Conservation (phyloP, 2,329 filamentous ascomycete species). For the Cladophialophora immunda region DNA sequence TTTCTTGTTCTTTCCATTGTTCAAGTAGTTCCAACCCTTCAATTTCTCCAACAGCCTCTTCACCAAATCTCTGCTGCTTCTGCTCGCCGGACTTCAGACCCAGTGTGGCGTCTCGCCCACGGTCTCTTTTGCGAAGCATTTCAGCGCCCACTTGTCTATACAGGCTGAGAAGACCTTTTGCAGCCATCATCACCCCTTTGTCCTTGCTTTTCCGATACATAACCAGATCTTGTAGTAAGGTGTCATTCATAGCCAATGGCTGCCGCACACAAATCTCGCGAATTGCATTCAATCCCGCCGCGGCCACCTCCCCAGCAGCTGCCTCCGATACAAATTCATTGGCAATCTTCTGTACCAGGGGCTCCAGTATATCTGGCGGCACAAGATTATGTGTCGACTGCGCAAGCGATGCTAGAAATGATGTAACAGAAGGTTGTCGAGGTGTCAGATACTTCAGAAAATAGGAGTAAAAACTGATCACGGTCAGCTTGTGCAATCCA, state of each 20-base stretch:
- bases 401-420: slow-evolving; percentile 89
- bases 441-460: slow-evolving; percentile 93
- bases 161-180: slow-evolving; percentile 86
- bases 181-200: slow-evolving; percentile 99
- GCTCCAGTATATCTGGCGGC: slow-evolving; percentile 90
- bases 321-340: slow-evolving; percentile 99
- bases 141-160: slow-evolving; percentile 92
- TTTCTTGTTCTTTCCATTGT: slow-evolving; percentile 92
- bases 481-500: slow-evolving; percentile 88
- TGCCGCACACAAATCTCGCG: slow-evolving; percentile 92
- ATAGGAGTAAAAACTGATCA: slow-evolving; percentile 93
- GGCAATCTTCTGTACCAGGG: slow-evolving; percentile 91
- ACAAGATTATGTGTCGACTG: slow-evolving; percentile 92
- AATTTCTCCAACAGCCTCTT: slow-evolving; percentile 80
- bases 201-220: slow-evolving; percentile 98
- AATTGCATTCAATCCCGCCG: slow-evolving; percentile 92
- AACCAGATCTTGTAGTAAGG: slow-evolving; percentile 92
- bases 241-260: slow-evolving; percentile 95
- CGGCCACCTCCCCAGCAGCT: slow-evolving; percentile 86
- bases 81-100: slow-evolving; percentile 78
- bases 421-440: slow-evolving; percentile 87
- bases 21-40: slow-evolving; percentile 91
- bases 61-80: slow-evolving; percentile 81
- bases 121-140: slow-evolving; percentile 85
- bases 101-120: slow-evolving; percentile 90